Conservation (phyloP, 345 rosid species). For the thale cress (Arabidopsis thaliana) region TAIR10.1 NC_003076.8:5187001-5187500, state of each 20-base stretch:
- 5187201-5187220: slow-evolving; percentile 79
- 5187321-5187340: slow-evolving; percentile 53
- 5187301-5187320: slow-evolving; percentile 61
- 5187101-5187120: not conserved
- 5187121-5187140: slow-evolving; percentile 10
- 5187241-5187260: slow-evolving; percentile 58
- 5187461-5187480: slow-evolving; percentile 43
- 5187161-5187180: slow-evolving; percentile 86
- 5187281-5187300: slow-evolving; percentile 66
- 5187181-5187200: slow-evolving; percentile 74
- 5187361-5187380: slow-evolving; percentile 64
- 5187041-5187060: slow-evolving; percentile 88
- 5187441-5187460: slow-evolving; percentile 91
- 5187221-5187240: slow-evolving; percentile 63
- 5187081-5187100: slow-evolving; percentile 55
- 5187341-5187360: slow-evolving; percentile 61
- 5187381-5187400: slow-evolving; percentile 82
- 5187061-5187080: slow-evolving; percentile 90
- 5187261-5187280: slow-evolving; percentile 71
- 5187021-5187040: slow-evolving; percentile 89
- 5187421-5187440: slow-evolving; percentile 75
- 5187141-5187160: slow-evolving; percentile 49
- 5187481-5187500: slow-evolving; percentile 35
- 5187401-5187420: slow-evolving; percentile 82
- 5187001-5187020: slow-evolving; percentile 56